These are phyloP conservation scores for Massariosphaeria phaeospora DNA, from an alignment of 495 filamentous ascomycete species.

Conservation along the genomic window DNA sequence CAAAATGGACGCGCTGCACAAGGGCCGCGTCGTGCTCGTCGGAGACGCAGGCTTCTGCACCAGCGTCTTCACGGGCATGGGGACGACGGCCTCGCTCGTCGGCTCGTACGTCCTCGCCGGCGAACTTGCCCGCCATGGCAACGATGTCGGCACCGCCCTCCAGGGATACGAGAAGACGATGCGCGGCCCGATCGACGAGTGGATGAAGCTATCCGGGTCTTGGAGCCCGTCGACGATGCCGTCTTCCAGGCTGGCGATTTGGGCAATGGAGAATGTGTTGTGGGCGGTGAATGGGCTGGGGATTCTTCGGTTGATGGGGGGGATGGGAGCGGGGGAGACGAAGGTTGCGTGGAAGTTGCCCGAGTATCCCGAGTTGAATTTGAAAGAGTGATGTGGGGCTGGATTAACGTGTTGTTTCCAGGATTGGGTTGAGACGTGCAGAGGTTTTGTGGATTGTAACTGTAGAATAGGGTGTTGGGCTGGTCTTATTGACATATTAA, in stretches of 20 bases:
- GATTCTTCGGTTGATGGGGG: neutral
- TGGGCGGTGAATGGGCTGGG: neutral
- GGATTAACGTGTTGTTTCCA: too few relatives aligned
- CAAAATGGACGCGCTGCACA: slow-evolving; percentile 21
- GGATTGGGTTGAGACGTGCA: too few relatives aligned
- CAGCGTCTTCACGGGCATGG: slow-evolving; percentile 30
- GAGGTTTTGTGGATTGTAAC: too few relatives aligned
- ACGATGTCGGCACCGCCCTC: slow-evolving; percentile 6
- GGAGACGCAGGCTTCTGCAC: slow-evolving; percentile 37
- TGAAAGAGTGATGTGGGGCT: too few relatives aligned
- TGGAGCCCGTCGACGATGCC: neutral
- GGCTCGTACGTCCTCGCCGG: slow-evolving; percentile 38
- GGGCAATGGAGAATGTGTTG: neutral
- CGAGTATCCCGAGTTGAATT: slow-evolving; percentile 8
- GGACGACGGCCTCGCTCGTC: slow-evolving; percentile 32
- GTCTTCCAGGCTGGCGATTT: neutral
- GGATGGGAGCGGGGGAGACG: neutral
- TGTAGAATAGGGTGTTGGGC: too few relatives aligned
- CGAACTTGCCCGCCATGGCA: slow-evolving; percentile 26
- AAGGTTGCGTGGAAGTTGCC: slow-evolving; percentile 4
- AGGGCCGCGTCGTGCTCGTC: slow-evolving; percentile 33
- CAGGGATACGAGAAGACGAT: slow-evolving; percentile 1
- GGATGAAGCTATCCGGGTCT: neutral
- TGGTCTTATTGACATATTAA: too few relatives aligned
- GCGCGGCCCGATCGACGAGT: neutral